phyloP scores from a whole-genome alignment of 2,329 filamentous ascomycete species.

The Byssothecium circinans region DNA sequence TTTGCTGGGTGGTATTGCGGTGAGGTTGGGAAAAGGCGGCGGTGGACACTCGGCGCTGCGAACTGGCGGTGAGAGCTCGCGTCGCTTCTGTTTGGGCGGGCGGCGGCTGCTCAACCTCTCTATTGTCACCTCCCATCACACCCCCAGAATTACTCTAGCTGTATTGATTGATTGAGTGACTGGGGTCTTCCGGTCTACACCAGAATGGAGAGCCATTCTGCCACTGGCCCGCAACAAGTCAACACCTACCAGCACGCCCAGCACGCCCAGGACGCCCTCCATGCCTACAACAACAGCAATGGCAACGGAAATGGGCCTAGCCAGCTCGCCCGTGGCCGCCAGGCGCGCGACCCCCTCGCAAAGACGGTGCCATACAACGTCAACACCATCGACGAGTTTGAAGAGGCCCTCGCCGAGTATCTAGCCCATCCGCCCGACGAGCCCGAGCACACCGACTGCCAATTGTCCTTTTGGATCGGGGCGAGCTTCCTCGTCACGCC shows the following conservation, averaged over 20 bases:
- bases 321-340: constrained; percentile 40
- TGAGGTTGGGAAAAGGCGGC: too few species aligned
- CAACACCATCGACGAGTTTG: constrained; percentile 40
- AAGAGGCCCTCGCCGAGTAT: constrained; percentile 40
- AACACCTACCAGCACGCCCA: constrained; percentile 14
- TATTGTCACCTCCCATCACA: background rate
- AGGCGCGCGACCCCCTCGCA: constrained; percentile 41
- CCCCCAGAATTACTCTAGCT: constrained; percentile 1
- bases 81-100: background rate
- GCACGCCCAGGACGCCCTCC: constrained; percentile 6
- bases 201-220: constrained; percentile 2
- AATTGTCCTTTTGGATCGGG: constrained; percentile 43
- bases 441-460: constrained; percentile 44
- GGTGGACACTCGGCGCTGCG: background rate
- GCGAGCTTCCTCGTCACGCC: constrained; percentile 37
- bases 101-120: background rate
- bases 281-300: constrained; percentile 21
- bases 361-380: constrained; percentile 36
- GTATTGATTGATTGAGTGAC: background rate
- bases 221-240: constrained; percentile 5
- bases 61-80: background rate
- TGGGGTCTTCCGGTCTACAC: background rate
- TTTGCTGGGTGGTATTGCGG: too few species aligned
- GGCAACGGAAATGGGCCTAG: constrained; percentile 34
- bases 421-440: constrained; percentile 35